Evolutionary conservation across 2,329 filamentous ascomycete species (phyloP), one percentile per base, ranked within the genome.

Genomic region (Metarhizium robertsii): DNA sequence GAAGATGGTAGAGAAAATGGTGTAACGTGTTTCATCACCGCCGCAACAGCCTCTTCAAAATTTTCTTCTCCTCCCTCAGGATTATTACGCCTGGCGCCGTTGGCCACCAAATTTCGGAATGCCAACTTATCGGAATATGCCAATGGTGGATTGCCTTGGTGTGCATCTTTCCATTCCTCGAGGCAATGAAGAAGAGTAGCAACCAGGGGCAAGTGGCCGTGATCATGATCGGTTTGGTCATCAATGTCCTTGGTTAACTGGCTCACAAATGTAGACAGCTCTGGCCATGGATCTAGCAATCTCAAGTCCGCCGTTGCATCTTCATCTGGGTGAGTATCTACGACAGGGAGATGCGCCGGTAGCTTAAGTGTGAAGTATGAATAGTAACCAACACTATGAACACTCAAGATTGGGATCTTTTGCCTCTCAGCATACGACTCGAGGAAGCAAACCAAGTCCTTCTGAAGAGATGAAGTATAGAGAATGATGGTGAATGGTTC

Each of bases 61-160:
- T 99, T 99, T 73, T 99, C 94, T 67, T 99, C 94, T 55, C 88
- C 89, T 49, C 91, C 92, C 68, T 95, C 91, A 0, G 90, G 70
- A 56, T 84, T 95, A 62, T 86, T 75, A 52, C 76, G 88, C 62
- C 91, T 83, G 62, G 87, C 81, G 2, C 80, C 83, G 6, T 78
- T 76, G 11, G 83, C 76, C 1, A 99, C 83, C 13, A 86, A 71
- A 32, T 85, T 80, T 55, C 88, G 80, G 68, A 99, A 97, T 14
- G 85, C 85, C 7, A 79, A 85, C 75, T 99, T 99, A 60, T 97
- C 90, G 59, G 86, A 84, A 72, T 95, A 96, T 2, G 78, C 86
- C 11, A 76, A 76, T 4, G 94, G 94, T 42, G 81, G 75, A 36
- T 80, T 76, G 16, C 87, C 89, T 53, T 81, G 75, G 62, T 95